phyloP scores from a whole-genome alignment of 495 filamentous ascomycete genomes.

The Hypoxylon intermedium region DNA sequence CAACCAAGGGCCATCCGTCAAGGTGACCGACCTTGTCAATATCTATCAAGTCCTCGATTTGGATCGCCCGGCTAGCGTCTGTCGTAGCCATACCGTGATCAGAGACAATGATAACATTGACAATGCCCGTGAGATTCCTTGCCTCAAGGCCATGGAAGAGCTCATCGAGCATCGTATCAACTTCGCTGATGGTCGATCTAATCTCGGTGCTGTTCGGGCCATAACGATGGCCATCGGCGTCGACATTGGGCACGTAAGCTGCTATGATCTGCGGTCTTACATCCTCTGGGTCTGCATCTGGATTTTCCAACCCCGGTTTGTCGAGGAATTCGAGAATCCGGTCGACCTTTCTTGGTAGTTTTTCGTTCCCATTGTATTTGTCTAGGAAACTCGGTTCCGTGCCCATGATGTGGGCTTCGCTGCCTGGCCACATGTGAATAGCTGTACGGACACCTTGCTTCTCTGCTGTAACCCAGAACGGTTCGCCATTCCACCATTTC shows the following conservation, averaged over 20 bases:
- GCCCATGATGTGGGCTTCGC: slow-evolving; percentile 76
- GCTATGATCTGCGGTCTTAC: slow-evolving; percentile 86
- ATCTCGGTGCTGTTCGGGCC: slow-evolving; percentile 96
- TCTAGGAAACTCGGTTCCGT: slow-evolving; percentile 79
- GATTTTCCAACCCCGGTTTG: slow-evolving; percentile 70
- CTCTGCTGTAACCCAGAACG: slow-evolving; percentile 92
- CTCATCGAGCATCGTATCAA: slow-evolving; percentile 78
- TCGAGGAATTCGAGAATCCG: slow-evolving; percentile 82
- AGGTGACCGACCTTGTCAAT: slow-evolving; percentile 75
- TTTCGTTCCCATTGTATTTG: slow-evolving; percentile 79
- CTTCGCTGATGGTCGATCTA: slow-evolving; percentile 69
- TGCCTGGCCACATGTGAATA: slow-evolving; percentile 99
- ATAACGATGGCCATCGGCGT: slow-evolving; percentile 81
- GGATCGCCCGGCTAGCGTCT: slow-evolving; percentile 78
- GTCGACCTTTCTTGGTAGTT: slow-evolving; percentile 73
- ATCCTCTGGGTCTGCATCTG: slow-evolving; percentile 38
- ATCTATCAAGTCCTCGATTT: slow-evolving; percentile 91
- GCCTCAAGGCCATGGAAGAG: slow-evolving; percentile 78
- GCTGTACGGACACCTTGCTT: slow-evolving; percentile 74
- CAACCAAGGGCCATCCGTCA: slow-evolving; percentile 94
- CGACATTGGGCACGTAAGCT: slow-evolving; percentile 92
- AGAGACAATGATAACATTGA: slow-evolving; percentile 97
- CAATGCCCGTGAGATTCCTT: slow-evolving; percentile 84
- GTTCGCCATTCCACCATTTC: slow-evolving; percentile 94
- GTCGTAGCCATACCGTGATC: slow-evolving; percentile 99